Evolutionary conservation across 495 filamentous ascomycete genomes (phyloP), one percentile per base, ranked within the genome.

Genomic region (Xylaria scruposa): DNA sequence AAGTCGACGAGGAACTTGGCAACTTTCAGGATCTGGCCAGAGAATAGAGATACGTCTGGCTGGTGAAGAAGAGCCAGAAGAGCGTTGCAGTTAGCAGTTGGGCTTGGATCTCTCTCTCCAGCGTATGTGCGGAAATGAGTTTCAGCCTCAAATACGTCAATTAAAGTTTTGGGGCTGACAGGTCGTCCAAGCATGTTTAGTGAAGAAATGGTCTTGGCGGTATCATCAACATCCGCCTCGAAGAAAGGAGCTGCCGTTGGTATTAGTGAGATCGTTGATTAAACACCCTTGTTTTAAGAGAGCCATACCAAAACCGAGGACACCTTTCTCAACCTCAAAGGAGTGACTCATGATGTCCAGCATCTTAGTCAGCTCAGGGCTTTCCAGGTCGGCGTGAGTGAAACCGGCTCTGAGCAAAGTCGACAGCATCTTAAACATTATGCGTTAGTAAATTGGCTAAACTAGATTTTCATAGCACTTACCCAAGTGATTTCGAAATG

Each of bases 171-270:
- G 4, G 78, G 74, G 8, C 70, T 72, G 2, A 74, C 70, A 26
- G 58, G 63, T 26, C 62, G 61, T 13, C 79, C 76, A 9, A 84
- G 75, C 47, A 82, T 68, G 42, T 68, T 76, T 0, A 85, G 74
- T 7, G 74, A 62, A 46, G 77, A 75, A 31, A 85, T 79, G 12
- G 81, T 76, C 64, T 83, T 85, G 1, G 84, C 84, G 9, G 84
- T 87, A 60, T 86, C 84, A 76, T 86, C 85, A 21, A 83, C 85
- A 76, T 87, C 85, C 7, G 83, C 69, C 36, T 81, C 75, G 5
- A 82, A 77, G 15, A 73, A 78, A 24, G 82, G 72, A 7, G 78
- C 72, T 73, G 63, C 75, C 38, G 49, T 65, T 24, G 68, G 1
- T 58, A 13, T 71, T 65, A 71, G 69, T 58, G 24, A 65, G 9